Conservation (phyloP, 225 moss, liverwort and hornwort genomes). For the Physcomitrellopsis africana region DNA sequence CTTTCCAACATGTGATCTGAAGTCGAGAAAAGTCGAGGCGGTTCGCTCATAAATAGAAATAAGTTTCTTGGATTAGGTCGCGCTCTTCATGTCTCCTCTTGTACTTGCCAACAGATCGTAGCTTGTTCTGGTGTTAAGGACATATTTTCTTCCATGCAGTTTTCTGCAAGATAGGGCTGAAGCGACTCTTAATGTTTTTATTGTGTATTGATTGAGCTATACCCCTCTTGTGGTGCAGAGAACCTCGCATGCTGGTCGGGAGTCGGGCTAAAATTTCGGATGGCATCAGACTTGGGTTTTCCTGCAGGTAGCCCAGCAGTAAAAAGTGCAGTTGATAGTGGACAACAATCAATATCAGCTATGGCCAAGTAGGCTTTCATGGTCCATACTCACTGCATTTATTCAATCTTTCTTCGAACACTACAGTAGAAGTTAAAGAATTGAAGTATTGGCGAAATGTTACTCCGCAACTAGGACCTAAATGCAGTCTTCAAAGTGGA, state of each 20-base stretch:
- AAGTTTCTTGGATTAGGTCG: neutral
- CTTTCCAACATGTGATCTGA: neutral
- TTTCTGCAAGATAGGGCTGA: neutral
- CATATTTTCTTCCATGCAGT: neutral
- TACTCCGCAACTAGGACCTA: no score
- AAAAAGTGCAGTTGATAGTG: constrained; percentile 48
- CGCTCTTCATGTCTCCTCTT: neutral
- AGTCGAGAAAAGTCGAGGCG: neutral
- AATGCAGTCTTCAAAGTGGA: no score
- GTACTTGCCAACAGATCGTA: neutral
- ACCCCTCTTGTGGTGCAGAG: constrained; percentile 40
- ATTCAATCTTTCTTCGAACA: no score
- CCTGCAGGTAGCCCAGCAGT: constrained; percentile 44
- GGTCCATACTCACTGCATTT: neutral
- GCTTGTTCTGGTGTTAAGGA: neutral
- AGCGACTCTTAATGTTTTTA: no score
- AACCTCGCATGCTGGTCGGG: constrained; percentile 66
- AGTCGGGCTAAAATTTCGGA: constrained; percentile 62
- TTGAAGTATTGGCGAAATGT: no score
- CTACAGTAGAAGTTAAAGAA: no score
- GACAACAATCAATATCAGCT: constrained; percentile 49
- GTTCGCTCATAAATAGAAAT: neutral
- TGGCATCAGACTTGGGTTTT: constrained; percentile 62
- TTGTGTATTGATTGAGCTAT: neutral
- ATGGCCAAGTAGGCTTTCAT: constrained; percentile 51